phyloP scores from a whole-genome alignment of 192 early-diverging fungal genomes.

The Coemansia biformis region DNA sequence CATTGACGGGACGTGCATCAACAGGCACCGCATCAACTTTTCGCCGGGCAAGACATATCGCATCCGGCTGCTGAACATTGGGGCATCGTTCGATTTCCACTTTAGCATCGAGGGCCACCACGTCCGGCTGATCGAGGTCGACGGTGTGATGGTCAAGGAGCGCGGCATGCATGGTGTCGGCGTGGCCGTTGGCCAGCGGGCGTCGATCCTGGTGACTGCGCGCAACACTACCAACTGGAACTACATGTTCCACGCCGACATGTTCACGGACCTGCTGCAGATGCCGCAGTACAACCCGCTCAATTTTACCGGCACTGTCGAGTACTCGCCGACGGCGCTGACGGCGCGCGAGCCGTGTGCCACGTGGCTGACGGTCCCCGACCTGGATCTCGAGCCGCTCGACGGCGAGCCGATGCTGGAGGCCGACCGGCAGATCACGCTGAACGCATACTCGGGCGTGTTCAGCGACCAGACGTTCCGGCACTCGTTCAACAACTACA shows the following conservation, averaged over 20 bases:
- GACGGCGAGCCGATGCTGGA: conserved; percentile 30
- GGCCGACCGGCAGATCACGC: conserved; percentile 45
- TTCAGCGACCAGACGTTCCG: conserved; percentile 73
- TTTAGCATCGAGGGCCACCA: conserved; percentile 74
- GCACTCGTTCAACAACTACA: conserved; percentile 71
- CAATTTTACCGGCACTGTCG: conserved; percentile 58
- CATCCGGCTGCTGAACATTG: conserved; percentile 71
- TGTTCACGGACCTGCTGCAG: conserved; percentile 68
- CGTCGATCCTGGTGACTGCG: conserved; percentile 73
- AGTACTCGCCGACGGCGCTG: conserved; percentile 40
- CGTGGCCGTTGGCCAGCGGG: conserved; percentile 65
- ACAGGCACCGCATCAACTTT: conserved; percentile 53
- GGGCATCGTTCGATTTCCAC: conserved; percentile 64
- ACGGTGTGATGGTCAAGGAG: conserved; percentile 61
- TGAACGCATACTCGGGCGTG: conserved; percentile 54
- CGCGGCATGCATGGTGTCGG: conserved; percentile 51
- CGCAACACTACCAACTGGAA: conserved; percentile 53
- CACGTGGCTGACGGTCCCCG: conserved; percentile 45
- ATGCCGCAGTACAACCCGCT: conserved; percentile 46
- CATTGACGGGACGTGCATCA: conserved; percentile 54
- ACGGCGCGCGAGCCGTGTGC: conserved; percentile 5
- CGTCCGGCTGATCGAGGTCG: conserved; percentile 73
- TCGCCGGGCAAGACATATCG: conserved; percentile 72
- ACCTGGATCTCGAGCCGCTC: conserved; percentile 56
- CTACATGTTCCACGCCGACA: conserved; percentile 67